phyloP scores from a whole-genome alignment of 2,329 filamentous ascomycete species.

The Phaeosphaeriaceae sp. region DNA sequence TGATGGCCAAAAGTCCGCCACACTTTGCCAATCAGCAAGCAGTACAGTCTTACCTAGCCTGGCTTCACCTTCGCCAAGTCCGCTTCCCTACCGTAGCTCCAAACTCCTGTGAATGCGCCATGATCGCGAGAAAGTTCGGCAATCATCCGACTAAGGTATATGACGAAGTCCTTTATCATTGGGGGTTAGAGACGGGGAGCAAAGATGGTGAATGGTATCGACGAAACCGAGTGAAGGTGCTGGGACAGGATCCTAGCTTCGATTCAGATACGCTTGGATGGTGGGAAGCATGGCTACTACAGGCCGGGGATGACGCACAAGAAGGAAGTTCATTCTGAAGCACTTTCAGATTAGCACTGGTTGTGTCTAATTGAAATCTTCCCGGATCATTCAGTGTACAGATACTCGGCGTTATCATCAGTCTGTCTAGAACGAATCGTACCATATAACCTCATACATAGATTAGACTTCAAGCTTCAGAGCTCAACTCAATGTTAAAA shows the following conservation, averaged over 20 bases:
- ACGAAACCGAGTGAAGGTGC: conserved; percentile 1
- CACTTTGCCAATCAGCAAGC: not conserved
- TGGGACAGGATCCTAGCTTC: conserved; percentile 7
- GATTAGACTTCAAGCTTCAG: too few species aligned
- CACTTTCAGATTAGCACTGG: too few species aligned
- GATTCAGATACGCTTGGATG: not conserved
- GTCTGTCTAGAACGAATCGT: too few species aligned
- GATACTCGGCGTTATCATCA: too few species aligned
- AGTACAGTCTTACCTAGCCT: conserved; percentile 5
- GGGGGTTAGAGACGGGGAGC: conserved; percentile 4
- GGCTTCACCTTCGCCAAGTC: conserved; percentile 1
- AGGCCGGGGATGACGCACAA: not conserved
- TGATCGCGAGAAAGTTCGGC: not conserved
- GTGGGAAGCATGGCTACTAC: conserved; percentile 3
- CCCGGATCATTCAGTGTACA: too few species aligned
- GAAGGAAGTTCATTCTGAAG: too few species aligned
- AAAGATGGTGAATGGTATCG: not conserved
- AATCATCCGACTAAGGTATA: not conserved
- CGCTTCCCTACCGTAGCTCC: conserved; percentile 1
- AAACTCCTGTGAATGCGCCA: not conserved
- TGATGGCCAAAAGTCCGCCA: not conserved
- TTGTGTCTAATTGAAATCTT: too few species aligned
- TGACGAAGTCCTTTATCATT: conserved; percentile 1
- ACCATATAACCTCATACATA: too few species aligned
- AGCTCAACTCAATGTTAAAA: too few species aligned